These are phyloP conservation scores for Plenodomus lindquistii DNA, from an alignment of 2,329 filamentous ascomycete genomes.

Conservation along the genomic window DNA sequence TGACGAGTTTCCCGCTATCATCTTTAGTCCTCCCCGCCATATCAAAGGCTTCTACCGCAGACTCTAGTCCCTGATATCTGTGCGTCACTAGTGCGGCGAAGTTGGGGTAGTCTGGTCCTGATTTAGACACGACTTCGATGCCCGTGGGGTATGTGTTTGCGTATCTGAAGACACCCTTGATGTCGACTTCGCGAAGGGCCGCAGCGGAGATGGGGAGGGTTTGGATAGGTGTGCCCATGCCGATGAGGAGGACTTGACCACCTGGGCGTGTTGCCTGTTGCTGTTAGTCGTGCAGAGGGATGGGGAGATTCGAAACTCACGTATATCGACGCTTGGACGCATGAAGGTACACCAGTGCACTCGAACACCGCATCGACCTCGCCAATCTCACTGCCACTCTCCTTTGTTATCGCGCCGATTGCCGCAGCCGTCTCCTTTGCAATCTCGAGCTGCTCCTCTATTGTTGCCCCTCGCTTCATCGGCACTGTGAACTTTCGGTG, in stretches of 20 bases:
- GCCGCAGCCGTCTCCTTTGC: constrained; percentile 55
- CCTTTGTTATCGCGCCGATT: constrained; percentile 44
- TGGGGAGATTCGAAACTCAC: constrained; percentile 41
- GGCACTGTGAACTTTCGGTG: constrained; percentile 52
- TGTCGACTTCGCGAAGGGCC: constrained; percentile 74
- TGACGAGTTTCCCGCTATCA: constrained; percentile 67
- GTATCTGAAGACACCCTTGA: constrained; percentile 78
- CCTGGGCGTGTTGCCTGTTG: constrained; percentile 63
- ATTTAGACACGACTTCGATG: constrained; percentile 61
- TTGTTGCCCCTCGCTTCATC: constrained; percentile 51
- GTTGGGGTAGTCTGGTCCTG: constrained; percentile 58
- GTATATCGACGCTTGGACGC: constrained; percentile 75
- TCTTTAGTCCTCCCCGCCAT: constrained; percentile 71
- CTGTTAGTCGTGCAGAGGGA: neutral
- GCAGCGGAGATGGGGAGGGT: constrained; percentile 74
- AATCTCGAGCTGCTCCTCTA: constrained; percentile 58
- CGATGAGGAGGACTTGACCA: constrained; percentile 74
- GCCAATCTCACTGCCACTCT: constrained; percentile 41
- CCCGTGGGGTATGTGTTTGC: constrained; percentile 75
- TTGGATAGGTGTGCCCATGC: constrained; percentile 78
- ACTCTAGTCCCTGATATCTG: constrained; percentile 66
- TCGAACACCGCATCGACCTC: constrained; percentile 75
- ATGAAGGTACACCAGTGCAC: constrained; percentile 75
- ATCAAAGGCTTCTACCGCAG: constrained; percentile 68
- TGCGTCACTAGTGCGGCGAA: constrained; percentile 76